Percentiles rank a stretch among this genome's conserved stretches.
These are phyloP conservation scores for Malassezia obtusa DNA, from an alignment of 1,284 basidiomycete species.

Conservation along the genomic window DNA sequence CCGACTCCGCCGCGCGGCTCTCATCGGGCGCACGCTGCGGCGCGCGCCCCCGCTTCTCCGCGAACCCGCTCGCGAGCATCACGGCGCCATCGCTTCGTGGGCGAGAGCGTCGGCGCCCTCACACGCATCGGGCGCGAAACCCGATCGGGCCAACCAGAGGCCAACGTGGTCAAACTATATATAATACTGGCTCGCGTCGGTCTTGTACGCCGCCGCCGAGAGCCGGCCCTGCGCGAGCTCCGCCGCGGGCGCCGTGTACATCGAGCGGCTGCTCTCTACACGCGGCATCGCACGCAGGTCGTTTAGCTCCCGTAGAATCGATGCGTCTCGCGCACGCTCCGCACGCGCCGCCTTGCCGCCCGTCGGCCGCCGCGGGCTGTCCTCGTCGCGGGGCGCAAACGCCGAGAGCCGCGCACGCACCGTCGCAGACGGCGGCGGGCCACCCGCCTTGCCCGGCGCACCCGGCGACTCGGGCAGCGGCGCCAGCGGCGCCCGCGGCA, in stretches of 20 bases:
- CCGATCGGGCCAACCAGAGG: not conserved
- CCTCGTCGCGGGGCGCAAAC: not conserved
- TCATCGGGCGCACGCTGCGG: no score
- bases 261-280: slow-evolving; percentile 14
- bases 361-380: not conserved
- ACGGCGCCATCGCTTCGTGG: not conserved
- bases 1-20: no score
- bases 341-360: not conserved
- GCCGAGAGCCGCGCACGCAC: slow-evolving; percentile 7
- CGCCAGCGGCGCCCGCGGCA: not conserved
- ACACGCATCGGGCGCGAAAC: not conserved
- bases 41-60: no score
- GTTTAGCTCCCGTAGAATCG: slow-evolving; percentile 15
- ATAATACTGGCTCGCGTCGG: slow-evolving; percentile 14
- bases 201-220: slow-evolving; percentile 9
- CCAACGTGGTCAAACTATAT: not conserved
- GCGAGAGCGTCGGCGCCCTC: not conserved
- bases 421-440: not conserved
- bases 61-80: not conserved
- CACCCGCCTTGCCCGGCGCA: not conserved
- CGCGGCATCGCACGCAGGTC: slow-evolving; percentile 16
- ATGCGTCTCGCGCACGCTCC: slow-evolving; percentile 3
- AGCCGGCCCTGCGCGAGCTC: slow-evolving; percentile 2
- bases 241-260: slow-evolving; percentile 11
- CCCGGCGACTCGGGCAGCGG: slow-evolving; percentile 4